These are phyloP conservation scores for Trichopus zeylanicus DNA, from an alignment of 116 monocot species.

Conservation along the genomic window DNA sequence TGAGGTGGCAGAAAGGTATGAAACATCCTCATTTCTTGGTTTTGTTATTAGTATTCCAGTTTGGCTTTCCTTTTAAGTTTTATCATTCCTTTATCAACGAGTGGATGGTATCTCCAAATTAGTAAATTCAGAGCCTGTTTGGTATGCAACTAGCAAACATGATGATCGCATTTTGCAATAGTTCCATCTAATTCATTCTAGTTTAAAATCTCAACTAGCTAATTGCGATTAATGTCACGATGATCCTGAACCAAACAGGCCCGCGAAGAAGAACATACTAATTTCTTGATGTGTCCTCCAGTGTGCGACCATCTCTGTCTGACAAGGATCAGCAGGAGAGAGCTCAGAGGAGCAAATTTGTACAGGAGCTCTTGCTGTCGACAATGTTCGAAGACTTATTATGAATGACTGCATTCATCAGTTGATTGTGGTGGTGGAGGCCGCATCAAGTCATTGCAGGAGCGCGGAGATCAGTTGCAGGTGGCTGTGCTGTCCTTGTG, in stretches of 20 bases:
- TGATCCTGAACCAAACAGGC: no score
- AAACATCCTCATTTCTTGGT: not conserved
- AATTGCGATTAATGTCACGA: no score
- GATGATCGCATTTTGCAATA: no score
- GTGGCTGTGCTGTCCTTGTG: not conserved
- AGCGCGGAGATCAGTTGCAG: not conserved
- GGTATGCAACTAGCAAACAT: no score
- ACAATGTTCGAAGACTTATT: slow-evolving; percentile 2
- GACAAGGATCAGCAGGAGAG: slow-evolving; percentile 10
- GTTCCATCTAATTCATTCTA: no score
- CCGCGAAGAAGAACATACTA: no score
- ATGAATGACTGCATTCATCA: not conserved
- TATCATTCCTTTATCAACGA: no score
- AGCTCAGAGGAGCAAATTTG: slow-evolving; percentile 6
- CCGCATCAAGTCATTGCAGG: not conserved
- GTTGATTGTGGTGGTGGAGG: not conserved
- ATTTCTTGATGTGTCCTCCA: not conserved
- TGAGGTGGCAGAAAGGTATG: slow-evolving; percentile 57
- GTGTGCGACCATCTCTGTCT: not conserved
- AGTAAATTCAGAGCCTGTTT: no score
- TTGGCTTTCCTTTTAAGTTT: no score
- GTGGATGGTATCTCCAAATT: no score
- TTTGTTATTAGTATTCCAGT: no score
- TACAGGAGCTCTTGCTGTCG: slow-evolving; percentile 1
- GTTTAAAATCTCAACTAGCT: no score